Evolutionary conservation across 352 stramenopile species (phyloP).

Genomic region (Globisporangium solare): DNA sequence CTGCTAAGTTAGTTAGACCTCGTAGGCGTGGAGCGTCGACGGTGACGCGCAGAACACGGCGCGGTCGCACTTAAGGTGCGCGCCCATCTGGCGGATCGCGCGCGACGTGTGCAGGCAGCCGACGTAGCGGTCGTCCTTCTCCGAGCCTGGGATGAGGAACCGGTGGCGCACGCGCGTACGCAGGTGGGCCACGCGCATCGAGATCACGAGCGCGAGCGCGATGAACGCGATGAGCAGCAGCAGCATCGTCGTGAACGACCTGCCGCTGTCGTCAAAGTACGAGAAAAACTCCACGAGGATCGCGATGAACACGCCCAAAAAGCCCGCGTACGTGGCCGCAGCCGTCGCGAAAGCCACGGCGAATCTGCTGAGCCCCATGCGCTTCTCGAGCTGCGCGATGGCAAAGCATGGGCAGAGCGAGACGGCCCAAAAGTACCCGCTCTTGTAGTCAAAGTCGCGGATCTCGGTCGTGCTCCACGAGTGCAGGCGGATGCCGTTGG

Average conservation of each 20-base stretch:
- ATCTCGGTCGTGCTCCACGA: slow-evolving; percentile 7
- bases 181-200: not conserved
- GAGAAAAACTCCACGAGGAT: slow-evolving; percentile 8
- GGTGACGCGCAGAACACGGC: slow-evolving; percentile 7
- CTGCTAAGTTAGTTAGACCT: slow-evolving; percentile 3
- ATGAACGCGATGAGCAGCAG: not conserved
- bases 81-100: slow-evolving; percentile 4
- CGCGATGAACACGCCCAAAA: slow-evolving; percentile 1
- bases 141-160: not conserved
- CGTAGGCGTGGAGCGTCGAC: slow-evolving; percentile 11
- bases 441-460: slow-evolving; percentile 5
- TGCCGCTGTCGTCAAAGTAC: slow-evolving; percentile 2
- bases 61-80: slow-evolving; percentile 8
- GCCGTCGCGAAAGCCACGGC: not conserved
- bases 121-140: slow-evolving; percentile 5
- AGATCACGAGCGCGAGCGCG: not conserved
- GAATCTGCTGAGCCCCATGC: slow-evolving; percentile 6
- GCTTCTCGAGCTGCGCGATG: slow-evolving; percentile 8
- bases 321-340: slow-evolving; percentile 1
- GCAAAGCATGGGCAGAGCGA: slow-evolving; percentile 11
- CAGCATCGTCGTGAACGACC: slow-evolving; percentile 5
- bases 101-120: slow-evolving; percentile 1
- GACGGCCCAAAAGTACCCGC: slow-evolving; percentile 11
- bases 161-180: not conserved
- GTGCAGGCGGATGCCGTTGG: slow-evolving; percentile 8